Evolutionary conservation across 176 grass and related monocot species (phyloP), one percentile per base, ranked within the genome.

Genomic region (Olyra latifolia): DNA sequence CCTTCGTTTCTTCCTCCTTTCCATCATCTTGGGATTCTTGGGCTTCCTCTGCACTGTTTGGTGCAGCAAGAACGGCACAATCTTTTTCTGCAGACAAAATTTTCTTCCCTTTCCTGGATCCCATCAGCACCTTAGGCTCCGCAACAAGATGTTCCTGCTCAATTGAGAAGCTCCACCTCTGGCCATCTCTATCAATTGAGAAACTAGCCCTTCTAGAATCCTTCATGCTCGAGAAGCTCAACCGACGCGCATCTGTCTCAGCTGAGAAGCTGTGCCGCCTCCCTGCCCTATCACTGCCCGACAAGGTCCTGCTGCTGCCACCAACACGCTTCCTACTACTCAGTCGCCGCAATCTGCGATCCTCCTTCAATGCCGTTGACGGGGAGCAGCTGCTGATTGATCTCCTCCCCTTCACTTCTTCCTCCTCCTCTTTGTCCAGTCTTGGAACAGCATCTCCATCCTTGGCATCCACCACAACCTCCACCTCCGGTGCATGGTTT

Each of bases 201-300:
- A 98, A 95, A 83, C 96, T 98, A 15, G 92, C 90, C 74, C 92
- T 86, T 63, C 90, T 92, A 1, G 74, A 76, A 53, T 98, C 92
- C 82, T 93, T 95, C 61, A 89, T 58, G 43, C 85, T 88, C 2
- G 86, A 85, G 79, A 93, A 91, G 74, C 92, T 95, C 42, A 86
- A 82, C 10, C 82, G 75, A 35, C 88, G 85, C 8, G 80, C 84
- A 9, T 93, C 96, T n/a, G 27, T 87, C 66, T 95, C 92, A 0
- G 90, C 84, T 11, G 96, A 98, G 66, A 98, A 91, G 86, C 96
- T 98, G 43, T 95, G 96, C 29, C 92, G 73, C 71, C 91, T 89
- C 24, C 55, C 81, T 1, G 58, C 79, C 75, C 83, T 88, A 40
- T 97, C 87, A n/a, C 79, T 88, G n/a, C 71, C 84, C 0, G 76